phyloP scores from a whole-genome alignment of 2,329 filamentous ascomycete species.

The Xylariaceae sp. region DNA sequence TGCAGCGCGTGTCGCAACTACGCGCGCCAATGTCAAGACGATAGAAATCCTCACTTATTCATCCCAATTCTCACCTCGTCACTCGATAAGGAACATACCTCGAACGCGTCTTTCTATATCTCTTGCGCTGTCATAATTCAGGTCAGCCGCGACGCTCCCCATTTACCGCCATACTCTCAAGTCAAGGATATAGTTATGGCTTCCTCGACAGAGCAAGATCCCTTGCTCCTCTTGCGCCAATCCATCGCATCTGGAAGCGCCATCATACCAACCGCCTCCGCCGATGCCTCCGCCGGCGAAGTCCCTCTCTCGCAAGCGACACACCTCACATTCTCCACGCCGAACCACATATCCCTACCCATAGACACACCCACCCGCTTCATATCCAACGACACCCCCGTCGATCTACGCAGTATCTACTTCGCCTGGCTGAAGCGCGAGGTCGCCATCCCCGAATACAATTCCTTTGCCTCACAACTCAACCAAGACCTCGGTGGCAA shows the following conservation, averaged over 20 bases:
- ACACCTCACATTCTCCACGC: slow-evolving; percentile 68
- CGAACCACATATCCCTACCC: slow-evolving; percentile 58
- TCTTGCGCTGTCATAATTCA: too few relatives aligned
- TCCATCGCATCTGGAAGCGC: slow-evolving; percentile 68
- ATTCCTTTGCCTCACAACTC: slow-evolving; percentile 73
- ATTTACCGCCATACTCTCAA: too few relatives aligned
- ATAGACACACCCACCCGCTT: slow-evolving; percentile 80
- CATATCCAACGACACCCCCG: slow-evolving; percentile 67
- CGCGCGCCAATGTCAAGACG: too few relatives aligned
- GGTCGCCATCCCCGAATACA: slow-evolving; percentile 84
- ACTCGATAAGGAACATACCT: too few relatives aligned
- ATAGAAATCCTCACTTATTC: too few relatives aligned
- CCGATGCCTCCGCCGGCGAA: slow-evolving; percentile 59
- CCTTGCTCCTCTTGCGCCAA: slow-evolving; percentile 78
- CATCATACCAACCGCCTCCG: slow-evolving; percentile 69
- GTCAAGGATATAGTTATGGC: too few relatives aligned
- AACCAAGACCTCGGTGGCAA: slow-evolving; percentile 70
- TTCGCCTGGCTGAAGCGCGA: slow-evolving; percentile 96
- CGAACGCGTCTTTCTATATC: too few relatives aligned
- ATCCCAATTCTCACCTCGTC: too few relatives aligned
- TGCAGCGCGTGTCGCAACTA: too few relatives aligned
- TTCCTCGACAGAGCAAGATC: slow-evolving; percentile 62
- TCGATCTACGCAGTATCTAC: slow-evolving; percentile 91
- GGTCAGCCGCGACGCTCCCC: too few relatives aligned
- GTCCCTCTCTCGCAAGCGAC: slow-evolving; percentile 70